A percentile compares a stretch with the other conserved stretches of the same genome.
Conservation (phyloP, 23 red algal genomes). For the Gracilaria vermiculophylla region DNA sequence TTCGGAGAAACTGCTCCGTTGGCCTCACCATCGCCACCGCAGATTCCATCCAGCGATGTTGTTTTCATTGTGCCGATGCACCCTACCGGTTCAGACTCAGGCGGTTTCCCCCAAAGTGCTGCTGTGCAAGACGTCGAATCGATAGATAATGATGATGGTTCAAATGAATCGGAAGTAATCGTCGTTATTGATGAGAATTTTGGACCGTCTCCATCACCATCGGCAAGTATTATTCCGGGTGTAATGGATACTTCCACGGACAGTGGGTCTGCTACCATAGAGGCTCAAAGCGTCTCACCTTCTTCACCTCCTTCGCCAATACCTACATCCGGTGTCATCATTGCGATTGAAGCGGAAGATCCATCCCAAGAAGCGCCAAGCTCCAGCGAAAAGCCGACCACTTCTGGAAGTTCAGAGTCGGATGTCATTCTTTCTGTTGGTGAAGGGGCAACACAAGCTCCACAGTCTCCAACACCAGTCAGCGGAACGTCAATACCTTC, state of each 20-base stretch:
- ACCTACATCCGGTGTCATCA: not conserved
- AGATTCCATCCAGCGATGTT: not conserved
- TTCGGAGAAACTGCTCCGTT: not conserved
- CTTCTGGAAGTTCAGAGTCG: not conserved
- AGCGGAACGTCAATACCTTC: not conserved
- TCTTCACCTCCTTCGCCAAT: not conserved
- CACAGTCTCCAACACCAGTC: not conserved
- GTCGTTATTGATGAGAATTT: conserved; percentile 1
- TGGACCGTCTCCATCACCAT: conserved; percentile 1
- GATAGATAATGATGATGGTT: not conserved
- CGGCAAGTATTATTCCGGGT: not conserved
- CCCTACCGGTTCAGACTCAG: not conserved
- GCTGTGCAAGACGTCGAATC: not conserved
- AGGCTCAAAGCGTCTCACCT: not conserved
- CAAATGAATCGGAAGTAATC: conserved; percentile 6
- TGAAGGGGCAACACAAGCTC: not conserved
- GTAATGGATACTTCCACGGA: not conserved
- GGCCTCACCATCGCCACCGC: not conserved
- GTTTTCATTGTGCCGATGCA: not conserved
- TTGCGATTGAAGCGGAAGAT: not conserved
- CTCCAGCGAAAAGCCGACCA: not conserved
- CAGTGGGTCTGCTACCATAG: too few relatives aligned
- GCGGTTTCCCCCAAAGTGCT: conserved; percentile 5
- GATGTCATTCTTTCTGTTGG: not conserved
- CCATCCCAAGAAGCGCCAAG: not conserved